Conservation (phyloP, 257 asterid genomes). For the Coffea eugenioides region DNA sequence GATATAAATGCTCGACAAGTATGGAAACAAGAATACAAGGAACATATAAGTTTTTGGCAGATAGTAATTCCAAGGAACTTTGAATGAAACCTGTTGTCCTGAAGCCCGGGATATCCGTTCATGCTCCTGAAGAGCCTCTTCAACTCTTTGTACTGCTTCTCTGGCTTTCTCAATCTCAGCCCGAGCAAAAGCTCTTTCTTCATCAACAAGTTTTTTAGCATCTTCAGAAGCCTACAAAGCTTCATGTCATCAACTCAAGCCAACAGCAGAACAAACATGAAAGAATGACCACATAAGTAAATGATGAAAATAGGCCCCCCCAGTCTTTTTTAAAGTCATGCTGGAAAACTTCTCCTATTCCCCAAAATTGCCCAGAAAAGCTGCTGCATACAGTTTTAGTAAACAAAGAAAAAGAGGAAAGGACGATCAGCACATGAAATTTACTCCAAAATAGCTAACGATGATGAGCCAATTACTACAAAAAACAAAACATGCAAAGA, state of each 20-base stretch:
- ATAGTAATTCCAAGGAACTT: not conserved
- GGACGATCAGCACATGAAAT: not conserved
- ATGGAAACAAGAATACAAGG: not conserved
- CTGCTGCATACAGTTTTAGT: not conserved
- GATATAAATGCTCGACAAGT: not conserved
- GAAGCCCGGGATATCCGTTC: constrained; percentile 76
- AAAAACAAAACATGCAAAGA: not conserved
- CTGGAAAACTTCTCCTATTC: not conserved
- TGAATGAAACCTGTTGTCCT: constrained; percentile 73
- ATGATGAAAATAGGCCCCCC: not conserved
- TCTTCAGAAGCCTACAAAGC: constrained; percentile 86
- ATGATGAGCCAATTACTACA: not conserved
- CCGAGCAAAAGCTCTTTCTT: constrained; percentile 88
- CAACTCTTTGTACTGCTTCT: constrained; percentile 96
- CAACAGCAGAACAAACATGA: not conserved
- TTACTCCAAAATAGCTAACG: too few relatives aligned
- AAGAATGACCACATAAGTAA: not conserved
- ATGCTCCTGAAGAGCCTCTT: constrained; percentile 94
- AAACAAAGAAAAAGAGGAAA: not conserved
- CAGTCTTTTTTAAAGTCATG: not conserved
- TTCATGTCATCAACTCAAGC: not conserved
- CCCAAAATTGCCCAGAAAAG: not conserved
- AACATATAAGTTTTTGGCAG: not conserved
- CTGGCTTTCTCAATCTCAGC: constrained; percentile 95
- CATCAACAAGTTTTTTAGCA: constrained; percentile 87